Evolutionary conservation across 805 yeast genomes (phyloP).

Genomic region (Candida koratica): DNA sequence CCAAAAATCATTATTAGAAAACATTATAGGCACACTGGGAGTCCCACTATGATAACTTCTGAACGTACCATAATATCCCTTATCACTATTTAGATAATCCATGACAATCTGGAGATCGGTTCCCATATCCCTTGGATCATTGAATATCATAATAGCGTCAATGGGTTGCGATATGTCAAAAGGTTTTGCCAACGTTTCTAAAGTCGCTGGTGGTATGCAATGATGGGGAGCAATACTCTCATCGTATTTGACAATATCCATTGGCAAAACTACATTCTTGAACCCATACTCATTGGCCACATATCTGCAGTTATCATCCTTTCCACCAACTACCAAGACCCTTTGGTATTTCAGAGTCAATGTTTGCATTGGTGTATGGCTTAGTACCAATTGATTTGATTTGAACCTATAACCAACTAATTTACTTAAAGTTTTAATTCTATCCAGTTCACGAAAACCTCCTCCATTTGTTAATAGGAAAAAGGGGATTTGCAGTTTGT

Average conservation of each 20-base stretch:
- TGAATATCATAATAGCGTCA: constrained; percentile 78
- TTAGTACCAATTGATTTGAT: constrained; percentile 68
- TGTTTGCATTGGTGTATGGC: constrained; percentile 59
- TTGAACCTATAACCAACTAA: constrained; percentile 55
- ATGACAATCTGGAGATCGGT: constrained; percentile 75
- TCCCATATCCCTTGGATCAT: constrained; percentile 87
- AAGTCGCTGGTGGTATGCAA: constrained; percentile 43
- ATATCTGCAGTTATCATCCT: constrained; percentile 58
- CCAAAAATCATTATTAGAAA: constrained; percentile 76
- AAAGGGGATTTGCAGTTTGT: constrained; percentile 61
- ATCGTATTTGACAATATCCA: constrained; percentile 60
- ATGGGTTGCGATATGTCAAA: constrained; percentile 34
- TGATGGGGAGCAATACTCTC: constrained; percentile 69
- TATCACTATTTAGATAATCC: constrained; percentile 63
- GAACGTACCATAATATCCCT: constrained; percentile 62
- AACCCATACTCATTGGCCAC: constrained; percentile 81
- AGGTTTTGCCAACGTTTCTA: constrained; percentile 16
- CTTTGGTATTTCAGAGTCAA: constrained; percentile 30
- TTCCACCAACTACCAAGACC: constrained; percentile 84
- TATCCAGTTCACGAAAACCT: constrained; percentile 62
- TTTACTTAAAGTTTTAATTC: constrained; percentile 35
- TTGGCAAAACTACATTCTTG: constrained; percentile 64
- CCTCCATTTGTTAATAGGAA: constrained; percentile 91
- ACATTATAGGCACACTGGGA: constrained; percentile 68
- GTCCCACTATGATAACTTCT: constrained; percentile 27